Conservation (phyloP, 2,329 filamentous ascomycete species). For the Botrytis sinoallii region DNA sequence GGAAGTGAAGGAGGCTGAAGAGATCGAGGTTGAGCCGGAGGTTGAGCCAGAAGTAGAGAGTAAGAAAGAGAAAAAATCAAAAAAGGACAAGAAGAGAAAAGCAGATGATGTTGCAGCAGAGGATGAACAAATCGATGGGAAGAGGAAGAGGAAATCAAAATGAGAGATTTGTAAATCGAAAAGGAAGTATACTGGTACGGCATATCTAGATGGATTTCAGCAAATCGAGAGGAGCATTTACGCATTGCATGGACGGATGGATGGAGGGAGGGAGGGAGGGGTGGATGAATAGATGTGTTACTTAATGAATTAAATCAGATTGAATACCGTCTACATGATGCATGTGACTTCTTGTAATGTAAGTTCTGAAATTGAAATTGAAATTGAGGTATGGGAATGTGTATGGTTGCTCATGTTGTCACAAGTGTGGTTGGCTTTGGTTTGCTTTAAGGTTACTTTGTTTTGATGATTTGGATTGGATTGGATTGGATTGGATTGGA, state of each 20-base stretch:
- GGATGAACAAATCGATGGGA: background rate
- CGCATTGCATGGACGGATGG: too few relatives aligned
- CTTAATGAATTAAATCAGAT: background rate
- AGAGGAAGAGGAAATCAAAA: conserved; percentile 9
- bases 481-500: background rate
- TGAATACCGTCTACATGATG: background rate
- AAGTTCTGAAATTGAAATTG: background rate
- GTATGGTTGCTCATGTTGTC: background rate
- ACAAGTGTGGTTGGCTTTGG: background rate
- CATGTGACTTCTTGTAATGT: background rate
- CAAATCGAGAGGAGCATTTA: background rate
- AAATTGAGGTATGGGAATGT: background rate
- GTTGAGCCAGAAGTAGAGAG: conserved; percentile 13
- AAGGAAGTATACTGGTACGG: too few relatives aligned
- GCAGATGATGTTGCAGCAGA: conserved; percentile 4
- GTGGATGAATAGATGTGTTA: background rate
- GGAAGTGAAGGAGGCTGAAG: background rate
- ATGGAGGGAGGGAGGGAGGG: too few relatives aligned
- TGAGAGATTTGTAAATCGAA: background rate
- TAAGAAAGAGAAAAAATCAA: conserved; percentile 12
- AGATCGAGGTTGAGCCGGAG: background rate
- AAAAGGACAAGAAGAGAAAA: conserved; percentile 15
- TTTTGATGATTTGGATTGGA: background rate
- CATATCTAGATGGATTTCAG: background rate
- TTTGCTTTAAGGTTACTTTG: background rate